Evolutionary conservation across 108 stramenopile species (phyloP).

Genomic region (Chaetoceros muelleri): DNA sequence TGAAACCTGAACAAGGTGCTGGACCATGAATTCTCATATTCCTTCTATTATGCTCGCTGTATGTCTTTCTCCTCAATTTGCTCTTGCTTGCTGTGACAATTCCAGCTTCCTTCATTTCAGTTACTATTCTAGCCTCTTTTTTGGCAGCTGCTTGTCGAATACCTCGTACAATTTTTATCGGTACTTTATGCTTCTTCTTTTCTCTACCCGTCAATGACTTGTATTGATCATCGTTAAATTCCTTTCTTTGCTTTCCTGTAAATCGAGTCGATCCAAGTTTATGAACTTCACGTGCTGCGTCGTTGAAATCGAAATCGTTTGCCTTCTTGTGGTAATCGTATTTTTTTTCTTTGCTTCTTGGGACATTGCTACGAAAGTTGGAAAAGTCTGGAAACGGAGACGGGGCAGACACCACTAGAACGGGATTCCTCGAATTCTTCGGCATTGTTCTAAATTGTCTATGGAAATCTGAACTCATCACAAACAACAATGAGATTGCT

Average conservation of each 20-base stretch:
- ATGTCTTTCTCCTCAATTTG: conserved; percentile 10
- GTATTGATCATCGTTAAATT: conserved; percentile 57
- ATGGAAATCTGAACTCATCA: too few species aligned
- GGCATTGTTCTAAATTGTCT: not conserved
- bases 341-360: not conserved
- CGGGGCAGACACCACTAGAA: not conserved
- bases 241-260: conserved; percentile 45
- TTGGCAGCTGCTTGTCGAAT: conserved; percentile 57
- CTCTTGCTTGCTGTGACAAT: conserved; percentile 27
- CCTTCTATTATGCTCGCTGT: conserved; percentile 11
- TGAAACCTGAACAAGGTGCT: conserved; percentile 65
- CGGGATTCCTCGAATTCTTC: not conserved
- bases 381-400: not conserved
- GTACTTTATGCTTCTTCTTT: conserved; percentile 53
- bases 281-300: conserved; percentile 59
- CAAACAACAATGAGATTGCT: too few species aligned
- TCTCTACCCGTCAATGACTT: conserved; percentile 52
- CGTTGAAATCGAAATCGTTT: conserved; percentile 47
- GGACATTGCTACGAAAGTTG: not conserved
- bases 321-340: not conserved
- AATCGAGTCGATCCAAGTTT: conserved; percentile 64
- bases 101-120: conserved; percentile 63
- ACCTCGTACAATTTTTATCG: conserved; percentile 56
- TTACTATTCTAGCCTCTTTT: conserved; percentile 31
- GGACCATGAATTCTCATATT: conserved; percentile 38